Evolutionary conservation across 306 rosid genomes (phyloP), one percentile per base, ranked within the genome.

Genomic region (Nissolia schottii): DNA sequence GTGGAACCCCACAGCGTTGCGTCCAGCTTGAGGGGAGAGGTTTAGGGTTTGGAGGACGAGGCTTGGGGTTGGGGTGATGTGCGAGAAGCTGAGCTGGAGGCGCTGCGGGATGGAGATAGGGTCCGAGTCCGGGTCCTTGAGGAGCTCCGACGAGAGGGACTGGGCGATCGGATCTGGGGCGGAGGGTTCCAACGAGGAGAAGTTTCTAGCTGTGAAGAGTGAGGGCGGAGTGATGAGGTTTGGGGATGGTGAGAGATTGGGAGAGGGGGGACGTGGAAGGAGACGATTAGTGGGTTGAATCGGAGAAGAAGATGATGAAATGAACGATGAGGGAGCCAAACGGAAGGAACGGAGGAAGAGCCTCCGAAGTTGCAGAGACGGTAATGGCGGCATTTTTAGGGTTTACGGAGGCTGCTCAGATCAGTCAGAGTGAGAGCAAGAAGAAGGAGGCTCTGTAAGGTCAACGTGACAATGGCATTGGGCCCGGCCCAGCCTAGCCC

Each of bases 61-160:
- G 6, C 60, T 4, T 0, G 90, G 74, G 1, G 88, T 83, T 0
- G 92, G 92, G 2, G 75, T 71, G 54, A 94, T 45, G 74, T 89
- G 96, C 1, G 98, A 86, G 86, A 88, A 87, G 74, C 81, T 70
- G 1, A 89, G 90, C 3, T 86, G 73, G 45, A 93, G 90, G 24
- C 89, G 90, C 71, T 83, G 74, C 45, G 79, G 15, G 41, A 93
- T 76, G 0, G 97, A 77, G 14, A 76, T 78, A 14, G 90, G 77
- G 64, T 86, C 83, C 3, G 88, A 76, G 20, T 77, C 57, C 0
- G 85, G 62, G 65, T 91, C 89, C 46, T 69, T 82, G 24, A 86
- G 82, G 38, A 89, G 92, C 74, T 85, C 88, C 2, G 79, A 29
- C 13, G 96, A 86, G 73, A 93, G 67, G 0, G 91, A 85, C 1